Base-by-base conservation (phyloP, 2,329 filamentous ascomycete species). In the Daldinia sp. region DNA sequence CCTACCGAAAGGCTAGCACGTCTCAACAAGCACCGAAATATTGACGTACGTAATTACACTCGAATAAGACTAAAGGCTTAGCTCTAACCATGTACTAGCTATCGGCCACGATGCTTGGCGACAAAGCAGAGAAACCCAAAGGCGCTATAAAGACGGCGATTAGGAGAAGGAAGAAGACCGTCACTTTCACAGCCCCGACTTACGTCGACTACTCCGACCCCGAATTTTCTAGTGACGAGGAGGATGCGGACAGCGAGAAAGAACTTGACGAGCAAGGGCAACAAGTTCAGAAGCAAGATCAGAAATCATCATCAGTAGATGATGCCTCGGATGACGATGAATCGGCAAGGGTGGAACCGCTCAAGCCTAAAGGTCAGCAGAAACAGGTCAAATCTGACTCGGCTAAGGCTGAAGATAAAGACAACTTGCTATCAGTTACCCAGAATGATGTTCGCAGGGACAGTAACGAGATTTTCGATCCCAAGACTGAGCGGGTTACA, bases 21-120 rank as follows among this genome's bases (percentile, higher is more conserved):
- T 71, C 82, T 98, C 71, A 99, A 99, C 81, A 99, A 99, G 82
- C 96, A 99, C 81, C 89, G 96, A 77, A 99, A 99, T 78, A 94
- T 98, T 75, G 96, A 99, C 83, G 94, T 97, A 88, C 72, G 93
- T 71, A 65, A n/a, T 41, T 58, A 23, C 41, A 50, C 20, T 4
- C 7, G n/a, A 4, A 18, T 35, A 56, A 42, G 18, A 39, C 20
- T 5, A 28, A 54, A 28, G 12, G 46, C n/a, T 35, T 13, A 54
- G 46, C 46, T 44, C 76, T 81, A 65, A 81, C 77, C 70, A 41
- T 70, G 63, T 39, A 78, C 55, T 78, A 90, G 87, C 79, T 90
- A 33, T 89, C 88, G 30, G 86, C 87, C 7, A 83, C 87, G 7
- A 90, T 90, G 88, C 82, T 90, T 48, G 86, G 86, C 42, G 88